phyloP scores from a whole-genome alignment of 1,284 basidiomycete species.

The Cutaneotrichosporon mucoides region DNA sequence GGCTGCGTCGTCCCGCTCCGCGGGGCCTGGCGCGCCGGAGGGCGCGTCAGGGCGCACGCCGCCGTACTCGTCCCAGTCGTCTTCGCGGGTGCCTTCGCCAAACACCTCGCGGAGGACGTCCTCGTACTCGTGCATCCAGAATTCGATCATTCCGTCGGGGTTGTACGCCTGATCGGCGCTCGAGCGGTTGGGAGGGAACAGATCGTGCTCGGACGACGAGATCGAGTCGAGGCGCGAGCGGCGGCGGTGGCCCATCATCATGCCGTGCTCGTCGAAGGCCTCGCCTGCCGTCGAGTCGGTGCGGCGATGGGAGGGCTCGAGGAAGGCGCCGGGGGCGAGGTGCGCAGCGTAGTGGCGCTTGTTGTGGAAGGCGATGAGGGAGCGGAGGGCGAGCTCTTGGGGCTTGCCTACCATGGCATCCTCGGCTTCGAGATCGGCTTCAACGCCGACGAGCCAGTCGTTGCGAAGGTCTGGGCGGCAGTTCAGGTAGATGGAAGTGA shows the following conservation, averaged over 20 bases:
- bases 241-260: conserved; percentile 4
- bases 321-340: conserved; percentile 5
- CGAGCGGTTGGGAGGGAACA: conserved; percentile 53
- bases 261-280: conserved; percentile 18
- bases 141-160: conserved; percentile 53
- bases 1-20: conserved; percentile 35
- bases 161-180: conserved; percentile 47
- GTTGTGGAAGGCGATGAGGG: conserved; percentile 83
- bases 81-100: conserved; percentile 31
- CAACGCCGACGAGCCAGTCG: conserved; percentile 93
- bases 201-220: conserved; percentile 40
- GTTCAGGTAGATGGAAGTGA: conserved; percentile 96
- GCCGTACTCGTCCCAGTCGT: conserved; percentile 26
- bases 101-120: conserved; percentile 55
- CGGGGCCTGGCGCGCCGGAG: conserved; percentile 17
- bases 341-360: conserved; percentile 39
- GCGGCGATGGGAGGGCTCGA: conserved; percentile 17
- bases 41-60: conserved; percentile 10
- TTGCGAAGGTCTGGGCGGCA: conserved; percentile 94
- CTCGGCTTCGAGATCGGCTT: conserved; percentile 83
- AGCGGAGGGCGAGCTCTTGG: conserved; percentile 92
- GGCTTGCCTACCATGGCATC: conserved; percentile 58
- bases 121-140: conserved; percentile 56
- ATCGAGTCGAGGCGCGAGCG: conserved; percentile 19
- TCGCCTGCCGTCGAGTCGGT: conserved; percentile 21